A percentile compares a stretch with the other conserved stretches of the same genome.
These are phyloP conservation scores for Kodamaea ohmeri DNA, from an alignment of 1,139 yeast species.

Conservation along the genomic window DNA sequence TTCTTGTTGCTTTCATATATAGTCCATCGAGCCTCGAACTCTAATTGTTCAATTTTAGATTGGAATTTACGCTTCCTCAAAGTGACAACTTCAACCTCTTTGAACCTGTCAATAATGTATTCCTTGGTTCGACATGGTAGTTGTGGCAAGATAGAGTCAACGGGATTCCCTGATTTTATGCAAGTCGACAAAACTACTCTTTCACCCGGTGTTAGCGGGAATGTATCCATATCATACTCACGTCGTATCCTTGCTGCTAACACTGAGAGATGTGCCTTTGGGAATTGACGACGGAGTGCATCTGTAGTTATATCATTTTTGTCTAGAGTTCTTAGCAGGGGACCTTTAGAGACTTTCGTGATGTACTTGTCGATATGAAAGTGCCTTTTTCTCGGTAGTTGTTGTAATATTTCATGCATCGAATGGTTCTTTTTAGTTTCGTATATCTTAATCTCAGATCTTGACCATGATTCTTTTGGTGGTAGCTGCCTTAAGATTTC, in stretches of 20 bases:
- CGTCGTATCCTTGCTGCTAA: conserved; percentile 5
- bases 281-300: conserved; percentile 7
- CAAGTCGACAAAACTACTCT: conserved; percentile 2
- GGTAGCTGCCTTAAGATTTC: not conserved
- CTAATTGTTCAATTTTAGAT: conserved; percentile 29
- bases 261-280: conserved; percentile 6
- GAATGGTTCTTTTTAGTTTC: conserved; percentile 2
- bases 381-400: conserved; percentile 3
- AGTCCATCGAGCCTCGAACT: conserved; percentile 42
- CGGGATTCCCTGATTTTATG: conserved; percentile 3
- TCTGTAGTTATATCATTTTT: conserved; percentile 11
- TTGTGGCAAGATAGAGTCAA: conserved; percentile 8
- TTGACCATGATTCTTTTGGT: conserved; percentile 3
- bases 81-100: conserved; percentile 22
- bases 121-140: conserved; percentile 17
- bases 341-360: not conserved
- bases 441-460: conserved; percentile 1
- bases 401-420: conserved; percentile 4
- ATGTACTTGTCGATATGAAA: not conserved
- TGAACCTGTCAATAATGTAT: conserved; percentile 21
- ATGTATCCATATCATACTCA: conserved; percentile 6
- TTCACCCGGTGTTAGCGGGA: conserved; percentile 7
- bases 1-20: conserved; percentile 9
- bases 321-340: not conserved
- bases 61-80: conserved; percentile 29